These are phyloP conservation scores for Hippophae tibetana DNA, from an alignment of 306 rosid genomes.

Conservation along the genomic window DNA sequence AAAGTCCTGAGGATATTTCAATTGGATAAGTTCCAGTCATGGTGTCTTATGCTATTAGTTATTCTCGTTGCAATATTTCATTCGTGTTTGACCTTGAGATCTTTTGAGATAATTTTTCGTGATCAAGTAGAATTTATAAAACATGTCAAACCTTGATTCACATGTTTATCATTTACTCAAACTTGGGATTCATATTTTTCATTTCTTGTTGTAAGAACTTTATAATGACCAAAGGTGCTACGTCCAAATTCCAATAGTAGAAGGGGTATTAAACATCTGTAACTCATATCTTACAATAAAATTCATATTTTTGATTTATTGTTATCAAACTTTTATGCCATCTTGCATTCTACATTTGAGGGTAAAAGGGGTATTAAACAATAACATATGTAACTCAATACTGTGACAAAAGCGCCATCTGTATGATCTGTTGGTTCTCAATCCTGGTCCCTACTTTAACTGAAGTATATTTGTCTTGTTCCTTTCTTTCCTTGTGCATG, in stretches of 20 bases:
- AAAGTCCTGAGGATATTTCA: slow-evolving; percentile 16
- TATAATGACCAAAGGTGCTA: no score
- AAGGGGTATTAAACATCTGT: no score
- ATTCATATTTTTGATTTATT: not conserved
- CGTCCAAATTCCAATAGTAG: no score
- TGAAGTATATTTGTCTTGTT: slow-evolving; percentile 16
- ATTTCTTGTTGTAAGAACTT: no score
- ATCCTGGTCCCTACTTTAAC: slow-evolving; percentile 3
- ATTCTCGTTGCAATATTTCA: no score
- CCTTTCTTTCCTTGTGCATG: slow-evolving; percentile 16
- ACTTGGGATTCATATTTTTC: no score
- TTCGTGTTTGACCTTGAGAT: no score
- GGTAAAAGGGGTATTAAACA: slow-evolving; percentile 1
- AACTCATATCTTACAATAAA: no score
- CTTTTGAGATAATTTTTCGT: no score
- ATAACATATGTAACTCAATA: slow-evolving; percentile 35
- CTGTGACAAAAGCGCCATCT: slow-evolving; percentile 90
- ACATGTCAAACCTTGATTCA: no score
- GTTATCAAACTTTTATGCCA: slow-evolving; percentile 1
- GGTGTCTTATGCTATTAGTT: not conserved
- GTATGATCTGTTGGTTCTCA: slow-evolving; percentile 38
- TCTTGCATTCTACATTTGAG: slow-evolving; percentile 13
- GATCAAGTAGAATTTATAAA: no score
- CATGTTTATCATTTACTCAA: no score
- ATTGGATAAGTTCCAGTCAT: not conserved